phyloP scores from a whole-genome alignment of 228 moss, liverwort and hornwort genomes.

The Sphagnum magellanicum region DNA sequence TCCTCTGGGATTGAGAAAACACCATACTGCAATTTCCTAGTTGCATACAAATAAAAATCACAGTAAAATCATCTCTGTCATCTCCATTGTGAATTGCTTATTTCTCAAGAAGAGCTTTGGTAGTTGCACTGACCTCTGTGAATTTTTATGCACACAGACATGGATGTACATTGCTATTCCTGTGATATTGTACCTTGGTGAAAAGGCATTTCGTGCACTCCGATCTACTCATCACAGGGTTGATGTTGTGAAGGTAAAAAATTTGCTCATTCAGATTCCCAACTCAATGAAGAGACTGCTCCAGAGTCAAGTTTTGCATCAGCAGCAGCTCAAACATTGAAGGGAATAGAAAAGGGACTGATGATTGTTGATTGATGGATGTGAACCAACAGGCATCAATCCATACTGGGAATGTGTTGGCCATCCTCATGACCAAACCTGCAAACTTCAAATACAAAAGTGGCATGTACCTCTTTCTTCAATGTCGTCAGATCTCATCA shows the following conservation, averaged over 20 bases:
- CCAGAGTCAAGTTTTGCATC: neutral
- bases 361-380: neutral
- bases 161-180: slow-evolving; percentile 53
- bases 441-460: slow-evolving; percentile 30
- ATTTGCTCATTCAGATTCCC: too few relatives aligned
- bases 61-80: too few relatives aligned
- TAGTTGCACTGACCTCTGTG: too few relatives aligned
- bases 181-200: slow-evolving; percentile 33
- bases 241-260: slow-evolving; percentile 38
- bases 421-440: slow-evolving; percentile 36
- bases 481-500: slow-evolving; percentile 31
- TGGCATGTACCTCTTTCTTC: slow-evolving; percentile 42
- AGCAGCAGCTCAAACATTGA: neutral
- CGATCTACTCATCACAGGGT: slow-evolving; percentile 47
- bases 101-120: too few relatives aligned
- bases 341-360: neutral
- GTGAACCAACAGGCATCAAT: slow-evolving; percentile 26
- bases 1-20: too few relatives aligned
- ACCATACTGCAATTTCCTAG: too few relatives aligned
- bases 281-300: too few relatives aligned
- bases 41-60: too few relatives aligned
- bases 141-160: slow-evolving; percentile 15
- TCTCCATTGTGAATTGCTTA: too few relatives aligned
- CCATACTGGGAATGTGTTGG: slow-evolving; percentile 36
- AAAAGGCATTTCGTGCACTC: slow-evolving; percentile 33